Percentiles rank a stretch among this genome's conserved stretches.
Evolutionary conservation across 805 yeast species (phyloP).

Genomic region (Kodamaea fukazawae): DNA sequence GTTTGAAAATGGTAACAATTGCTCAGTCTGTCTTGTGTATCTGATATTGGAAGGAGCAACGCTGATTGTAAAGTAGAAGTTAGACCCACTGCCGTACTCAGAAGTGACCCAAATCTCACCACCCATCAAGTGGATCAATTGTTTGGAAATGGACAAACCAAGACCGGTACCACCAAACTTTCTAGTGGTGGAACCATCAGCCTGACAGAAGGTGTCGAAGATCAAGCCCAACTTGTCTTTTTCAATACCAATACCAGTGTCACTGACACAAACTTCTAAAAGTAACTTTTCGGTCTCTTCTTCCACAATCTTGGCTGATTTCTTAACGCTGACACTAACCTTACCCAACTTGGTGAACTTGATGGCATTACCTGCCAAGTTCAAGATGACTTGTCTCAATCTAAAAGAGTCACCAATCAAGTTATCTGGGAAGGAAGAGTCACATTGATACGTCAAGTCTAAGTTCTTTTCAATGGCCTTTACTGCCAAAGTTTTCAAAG

Average conservation of each 20-base stretch:
- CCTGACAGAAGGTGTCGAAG: constrained; percentile 88
- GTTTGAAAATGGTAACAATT: constrained; percentile 64
- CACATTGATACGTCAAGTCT: constrained; percentile 77
- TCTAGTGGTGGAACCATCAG: constrained; percentile 90
- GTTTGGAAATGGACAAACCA: constrained; percentile 84
- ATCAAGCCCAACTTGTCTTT: constrained; percentile 80
- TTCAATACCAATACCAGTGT: constrained; percentile 88
- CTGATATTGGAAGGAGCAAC: constrained; percentile 70
- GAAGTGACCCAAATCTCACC: constrained; percentile 93
- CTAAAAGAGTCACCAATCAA: constrained; percentile 88
- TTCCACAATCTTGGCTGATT: constrained; percentile 33
- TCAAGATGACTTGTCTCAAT: constrained; percentile 80
- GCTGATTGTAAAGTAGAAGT: constrained; percentile 75
- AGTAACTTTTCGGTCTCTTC: constrained; percentile 43
- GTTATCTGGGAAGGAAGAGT: constrained; percentile 83
- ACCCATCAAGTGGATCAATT: constrained; percentile 85
- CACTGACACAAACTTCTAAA: constrained; percentile 82
- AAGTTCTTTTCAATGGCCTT: constrained; percentile 85
- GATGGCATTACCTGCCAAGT: constrained; percentile 86
- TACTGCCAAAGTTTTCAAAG: constrained; percentile 83
- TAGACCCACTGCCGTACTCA: constrained; percentile 75
- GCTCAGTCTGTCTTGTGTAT: constrained; percentile 63
- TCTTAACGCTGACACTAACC: constrained; percentile 71
- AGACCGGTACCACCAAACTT: constrained; percentile 93
- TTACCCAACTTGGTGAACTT: constrained; percentile 83